Evolutionary conservation across 108 stramenopile species (phyloP), one percentile per base, ranked within the genome.

Genomic region (Nitzschia sp.): DNA sequence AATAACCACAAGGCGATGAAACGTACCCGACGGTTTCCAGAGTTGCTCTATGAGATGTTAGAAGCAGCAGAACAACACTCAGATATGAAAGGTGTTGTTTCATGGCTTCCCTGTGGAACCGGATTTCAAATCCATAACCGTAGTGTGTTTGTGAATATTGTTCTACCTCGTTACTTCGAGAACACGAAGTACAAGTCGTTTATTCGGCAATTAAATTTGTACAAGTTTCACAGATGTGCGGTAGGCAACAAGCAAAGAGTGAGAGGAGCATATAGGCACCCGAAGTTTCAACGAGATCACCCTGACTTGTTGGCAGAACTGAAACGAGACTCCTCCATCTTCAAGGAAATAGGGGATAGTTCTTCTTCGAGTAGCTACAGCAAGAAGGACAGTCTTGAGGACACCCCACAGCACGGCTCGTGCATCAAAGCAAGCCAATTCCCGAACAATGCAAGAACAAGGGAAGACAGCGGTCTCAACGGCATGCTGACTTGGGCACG

Each of bases 151-250:
- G 63, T 57, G 10, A 37, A 55, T 0, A 41, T 38, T 10, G 59
- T 78, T 34, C 41, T 73, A 52, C 72, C 72, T 8, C 50, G 17
- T 0, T 78, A 78, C 41, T 78, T 78, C 60, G 51, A 51, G 26
- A 48, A 73, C n/a, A 69, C 55, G 0, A 67, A 69, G 29, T 83
- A 80, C 78, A 81, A 79, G 66, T 81, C 80, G 24, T 86, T 86
- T 59, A 78, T 79, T 57, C 57, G 85, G 14, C 82, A 86, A 80
- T 67, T 85, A 24, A 77, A 44, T 24, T 48, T 73, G 14, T 73
- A 73, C 19, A 58, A 61, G 24, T 73, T 73, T 19, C 46, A 66
- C 51, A 41, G 72, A 66, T 25, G 38, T 19, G 2, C 57, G 8
- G 11, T 25, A 1, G 38, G 38, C 6, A 12, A 11, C 14, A 39